These are phyloP conservation scores for Dactylonectria estremocensis DNA, from an alignment of 2,329 filamentous ascomycete genomes.

Conservation along the genomic window DNA sequence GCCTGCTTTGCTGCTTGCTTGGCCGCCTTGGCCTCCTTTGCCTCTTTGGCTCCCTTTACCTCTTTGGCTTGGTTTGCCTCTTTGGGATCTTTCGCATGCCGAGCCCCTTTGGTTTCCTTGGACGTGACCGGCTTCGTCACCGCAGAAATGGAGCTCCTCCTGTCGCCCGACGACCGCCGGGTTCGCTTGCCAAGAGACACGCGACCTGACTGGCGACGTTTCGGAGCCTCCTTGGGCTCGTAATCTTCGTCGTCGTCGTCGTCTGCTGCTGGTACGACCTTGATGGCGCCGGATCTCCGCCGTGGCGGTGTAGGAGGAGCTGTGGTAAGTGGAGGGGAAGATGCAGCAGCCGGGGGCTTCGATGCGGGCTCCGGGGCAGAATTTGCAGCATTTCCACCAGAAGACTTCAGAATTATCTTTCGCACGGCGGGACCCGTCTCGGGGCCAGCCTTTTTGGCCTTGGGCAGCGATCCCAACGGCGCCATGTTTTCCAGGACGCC, in stretches of 20 bases:
- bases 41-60: constrained; percentile 24
- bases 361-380: constrained; percentile 42
- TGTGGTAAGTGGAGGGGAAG: constrained; percentile 42
- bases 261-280: constrained; percentile 50
- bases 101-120: constrained; percentile 35
- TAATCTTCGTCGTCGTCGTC: constrained; percentile 63
- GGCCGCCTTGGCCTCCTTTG: constrained; percentile 20
- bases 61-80: constrained; percentile 30
- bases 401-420: constrained; percentile 64
- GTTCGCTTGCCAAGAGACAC: constrained; percentile 50
- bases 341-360: constrained; percentile 42
- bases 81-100: constrained; percentile 30
- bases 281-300: constrained; percentile 44
- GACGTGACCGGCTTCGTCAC: constrained; percentile 40
- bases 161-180: constrained; percentile 43
- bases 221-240: constrained; percentile 55
- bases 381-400: constrained; percentile 49
- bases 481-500: constrained; percentile 89
- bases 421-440: constrained; percentile 52
- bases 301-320: constrained; percentile 47
- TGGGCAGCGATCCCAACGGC: constrained; percentile 82
- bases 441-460: constrained; percentile 60
- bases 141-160: constrained; percentile 41
- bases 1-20: constrained; percentile 34
- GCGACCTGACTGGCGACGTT: constrained; percentile 54